Base-by-base conservation (phyloP, 164 flowering plant species). In the Tetracentron sinense region DNA sequence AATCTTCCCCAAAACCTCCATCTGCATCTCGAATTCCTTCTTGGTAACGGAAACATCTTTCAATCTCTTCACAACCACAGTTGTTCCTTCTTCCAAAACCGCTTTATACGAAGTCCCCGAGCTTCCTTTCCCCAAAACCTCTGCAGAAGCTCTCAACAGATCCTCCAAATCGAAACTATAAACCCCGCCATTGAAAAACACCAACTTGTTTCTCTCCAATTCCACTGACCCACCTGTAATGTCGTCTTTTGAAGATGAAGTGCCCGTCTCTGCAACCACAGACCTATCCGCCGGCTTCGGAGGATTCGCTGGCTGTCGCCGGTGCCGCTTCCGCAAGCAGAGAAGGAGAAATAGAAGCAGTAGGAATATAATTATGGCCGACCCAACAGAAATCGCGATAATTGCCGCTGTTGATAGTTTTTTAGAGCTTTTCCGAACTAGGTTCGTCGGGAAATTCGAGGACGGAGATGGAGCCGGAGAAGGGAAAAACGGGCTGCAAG, bases 51-150 rank as follows among this genome's bases (percentile, higher is more conserved):
- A 71, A 25, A 87, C 92, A 53, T 87, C 92, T 56, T 87, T 87
- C 42, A 87, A 56, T 63, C 92, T 42, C 77, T 87, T 87, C 64
- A 87, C 92, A 35, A 87, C 89, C 67, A 87, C 92, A 2, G 86
- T 80, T 4, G 87, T 87, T 7, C 92, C 92, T 54, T 87, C 89
- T 64, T 85, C 92, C 66, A 87, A 61, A 72, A 87, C 89, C 6
- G 92, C 92, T 74, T 87, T 87, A 69, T 87, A 87, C 58, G 86
- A 80, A 21, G 92, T 87, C 46, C 92, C 92, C 0, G 83, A 81
- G 54, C 89, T 85, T 21, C 92, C 92, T 59, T 87, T 87, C 57
- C 92, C 92, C 71, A 87, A 38, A 3, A 87, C 92, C 71, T 87
- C 89, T 4, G 92, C 92, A 14, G 92, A 87, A 4, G 92, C 92